Evolutionary conservation across 1,284 basidiomycete species (phyloP).

Genomic region (Leccinum fuscescens): DNA sequence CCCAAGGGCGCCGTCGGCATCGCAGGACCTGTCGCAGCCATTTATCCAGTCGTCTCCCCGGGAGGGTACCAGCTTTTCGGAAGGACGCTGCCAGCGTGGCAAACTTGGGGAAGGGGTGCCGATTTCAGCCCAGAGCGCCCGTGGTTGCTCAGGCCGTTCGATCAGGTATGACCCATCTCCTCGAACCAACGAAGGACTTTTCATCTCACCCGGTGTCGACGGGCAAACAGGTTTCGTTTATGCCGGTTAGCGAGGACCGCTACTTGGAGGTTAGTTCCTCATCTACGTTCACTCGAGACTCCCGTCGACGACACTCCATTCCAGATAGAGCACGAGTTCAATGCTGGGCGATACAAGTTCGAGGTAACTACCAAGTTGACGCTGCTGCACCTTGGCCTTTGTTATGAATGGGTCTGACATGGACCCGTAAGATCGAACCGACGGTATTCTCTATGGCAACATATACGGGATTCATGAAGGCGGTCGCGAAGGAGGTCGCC

Average conservation of each 20-base stretch:
- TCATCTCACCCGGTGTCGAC: not conserved
- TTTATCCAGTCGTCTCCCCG: slow-evolving; percentile 66
- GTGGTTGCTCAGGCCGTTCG: slow-evolving; percentile 65
- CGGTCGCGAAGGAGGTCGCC: slow-evolving; percentile 43
- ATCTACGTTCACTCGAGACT: not conserved
- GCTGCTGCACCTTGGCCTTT: not conserved
- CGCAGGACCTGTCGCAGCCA: slow-evolving; percentile 57
- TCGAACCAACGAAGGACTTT: not conserved
- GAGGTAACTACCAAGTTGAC: slow-evolving; percentile 35
- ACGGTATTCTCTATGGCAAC: slow-evolving; percentile 53
- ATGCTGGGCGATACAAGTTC: slow-evolving; percentile 60
- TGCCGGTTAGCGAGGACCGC: slow-evolving; percentile 43
- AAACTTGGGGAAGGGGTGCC: slow-evolving; percentile 55
- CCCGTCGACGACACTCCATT: slow-evolving; percentile 2
- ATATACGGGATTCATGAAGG: slow-evolving; percentile 45
- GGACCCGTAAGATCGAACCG: slow-evolving; percentile 42
- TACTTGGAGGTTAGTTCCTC: slow-evolving; percentile 41
- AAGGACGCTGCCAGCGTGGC: slow-evolving; percentile 58
- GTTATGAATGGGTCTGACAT: not conserved
- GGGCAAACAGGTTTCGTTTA: slow-evolving; percentile 43
- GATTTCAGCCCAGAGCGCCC: slow-evolving; percentile 50
- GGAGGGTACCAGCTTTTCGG: slow-evolving; percentile 68
- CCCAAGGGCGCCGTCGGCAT: slow-evolving; percentile 62
- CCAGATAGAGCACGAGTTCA: slow-evolving; percentile 57
- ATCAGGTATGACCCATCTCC: slow-evolving; percentile 43